These are phyloP conservation scores for Pythium aphanidermatum DNA, from an alignment of 352 stramenopile genomes.

Conservation along the genomic window DNA sequence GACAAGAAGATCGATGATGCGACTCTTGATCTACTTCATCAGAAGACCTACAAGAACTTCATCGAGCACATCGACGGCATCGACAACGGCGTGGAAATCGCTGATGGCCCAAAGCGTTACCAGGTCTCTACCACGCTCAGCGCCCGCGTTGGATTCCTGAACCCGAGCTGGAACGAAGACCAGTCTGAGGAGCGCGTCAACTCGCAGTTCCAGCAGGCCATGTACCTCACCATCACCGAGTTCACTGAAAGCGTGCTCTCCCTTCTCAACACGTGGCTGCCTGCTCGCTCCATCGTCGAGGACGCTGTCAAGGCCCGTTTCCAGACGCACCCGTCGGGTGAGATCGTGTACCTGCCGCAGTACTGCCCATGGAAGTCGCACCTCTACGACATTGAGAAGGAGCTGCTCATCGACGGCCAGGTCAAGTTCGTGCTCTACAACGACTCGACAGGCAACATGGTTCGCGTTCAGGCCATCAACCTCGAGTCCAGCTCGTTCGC, in stretches of 20 bases:
- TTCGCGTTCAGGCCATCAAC: constrained; percentile 95
- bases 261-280: constrained; percentile 93
- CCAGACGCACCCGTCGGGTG: constrained; percentile 87
- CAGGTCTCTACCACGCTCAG: constrained; percentile 72
- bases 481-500: constrained; percentile 91
- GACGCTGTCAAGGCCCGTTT: constrained; percentile 82
- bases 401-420: constrained; percentile 76
- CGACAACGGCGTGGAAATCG: constrained; percentile 96
- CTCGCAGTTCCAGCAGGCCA: constrained; percentile 92
- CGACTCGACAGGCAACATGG: constrained; percentile 91
- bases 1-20: constrained; percentile 47
- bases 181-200: constrained; percentile 71
- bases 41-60: constrained; percentile 95
- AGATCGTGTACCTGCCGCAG: constrained; percentile 91
- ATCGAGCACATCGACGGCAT: constrained; percentile 98
- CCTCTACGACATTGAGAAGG: constrained; percentile 95
- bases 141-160: constrained; percentile 89
- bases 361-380: constrained; percentile 96
- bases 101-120: constrained; percentile 58
- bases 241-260: constrained; percentile 90
- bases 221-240: constrained; percentile 92
- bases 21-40: constrained; percentile 81
- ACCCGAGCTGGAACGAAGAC: constrained; percentile 96
- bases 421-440: constrained; percentile 98
- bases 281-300: constrained; percentile 91